Base-by-base conservation (phyloP, 495 filamentous ascomycete genomes). In the Letharia lupina region DNA sequence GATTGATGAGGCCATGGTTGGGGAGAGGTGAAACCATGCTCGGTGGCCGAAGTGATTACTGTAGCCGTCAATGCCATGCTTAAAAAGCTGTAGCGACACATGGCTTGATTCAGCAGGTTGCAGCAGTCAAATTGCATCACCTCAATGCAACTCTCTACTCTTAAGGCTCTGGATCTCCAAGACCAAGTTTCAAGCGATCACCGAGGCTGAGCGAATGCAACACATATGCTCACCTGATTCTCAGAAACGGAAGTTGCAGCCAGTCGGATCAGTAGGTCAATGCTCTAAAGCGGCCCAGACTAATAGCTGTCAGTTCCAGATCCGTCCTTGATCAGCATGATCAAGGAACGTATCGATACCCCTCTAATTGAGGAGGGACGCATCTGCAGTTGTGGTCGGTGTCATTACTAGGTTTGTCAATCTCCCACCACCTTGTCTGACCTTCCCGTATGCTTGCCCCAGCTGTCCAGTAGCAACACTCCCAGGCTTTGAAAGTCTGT, bases 1-100 rank as follows among this genome's bases (percentile, higher is more conserved):
- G 72, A 76, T 91, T 47, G 94, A 98, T 77, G 82, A 83, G 31
- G 87, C 87, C 39, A 54, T 70, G 57, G 68, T 33, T 28, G 47
- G 4, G 2, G 47, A 28, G 47, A n/a, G 9, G 10, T 28, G n/a
- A 28, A 28, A 28, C n/a, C 12, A 50, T 50, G 47, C 47, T 50
- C 47, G 4, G n/a, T 11, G 10, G 28, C 6, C 3, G 20, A 48
- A 20, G 45, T 52, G 48, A 52, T 31, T 31, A 52, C n/a, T 3
- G 10, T 31, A 52, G 4, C 23, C 50, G 50, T 23, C 11, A 31
- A 31, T 31, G 3, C 50, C 12, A 54, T 16, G 12, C 3, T 13
- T 31, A 4, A 54, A 54, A 18, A 54, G 12, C 28, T 23, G 11
- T 5, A 54, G 13, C 50, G 3, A 31, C 15, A 54, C 23, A 13